Base-by-base conservation (phyloP, 2,329 filamentous ascomycete species). In the Gaeumannomyces sp. region DNA sequence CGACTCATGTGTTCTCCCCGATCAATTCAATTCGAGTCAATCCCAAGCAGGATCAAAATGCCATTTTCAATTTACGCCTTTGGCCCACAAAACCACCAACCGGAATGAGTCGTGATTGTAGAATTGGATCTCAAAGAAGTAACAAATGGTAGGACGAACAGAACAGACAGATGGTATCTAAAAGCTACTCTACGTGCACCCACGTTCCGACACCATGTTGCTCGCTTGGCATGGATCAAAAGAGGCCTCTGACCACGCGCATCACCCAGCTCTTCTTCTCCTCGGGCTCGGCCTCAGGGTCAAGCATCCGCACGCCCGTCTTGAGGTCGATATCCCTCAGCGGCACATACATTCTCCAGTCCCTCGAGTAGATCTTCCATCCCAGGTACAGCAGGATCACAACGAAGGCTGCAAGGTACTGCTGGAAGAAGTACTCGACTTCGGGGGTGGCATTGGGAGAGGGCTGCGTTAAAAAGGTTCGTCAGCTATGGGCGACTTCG, bases 291-390 rank as follows among this genome's bases (percentile, higher is more conserved):
- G 77, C 75, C 5, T 82, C 81, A 71, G 80, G 82, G 64, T 86
- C 78, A 62, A 85, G 76, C 69, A 83, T 79, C 60, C 85, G 79
- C 63, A 83, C 78, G 50, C 86, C 87, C 38, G 80, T 80, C 71
- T 83, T 83, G 65, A 90, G 80, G 69, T 90, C 87, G 67, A 90
- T 87, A 61, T 89, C 80, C 56, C 76, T 76, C 10, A 81, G 77
- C 2, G 82, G 80, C 28, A 91, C 77, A 66, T 88, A 80, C 28
- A 83, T 73, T n/a, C 83, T 85, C 73, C 80, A 82, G 72, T 84
- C 82, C 67, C 77, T 71, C 22, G 76, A 73, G 59, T 73, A 84
- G 59, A 90, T 1, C 76, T 92, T 92, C 79, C 90, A 92, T 16
- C 78, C 80, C 8, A 92, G 62, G 72, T 89, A 91, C 68, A 86